These are phyloP conservation scores for Aspergillus mulundensis DNA, from an alignment of 495 filamentous ascomycete genomes.

Conservation along the genomic window DNA sequence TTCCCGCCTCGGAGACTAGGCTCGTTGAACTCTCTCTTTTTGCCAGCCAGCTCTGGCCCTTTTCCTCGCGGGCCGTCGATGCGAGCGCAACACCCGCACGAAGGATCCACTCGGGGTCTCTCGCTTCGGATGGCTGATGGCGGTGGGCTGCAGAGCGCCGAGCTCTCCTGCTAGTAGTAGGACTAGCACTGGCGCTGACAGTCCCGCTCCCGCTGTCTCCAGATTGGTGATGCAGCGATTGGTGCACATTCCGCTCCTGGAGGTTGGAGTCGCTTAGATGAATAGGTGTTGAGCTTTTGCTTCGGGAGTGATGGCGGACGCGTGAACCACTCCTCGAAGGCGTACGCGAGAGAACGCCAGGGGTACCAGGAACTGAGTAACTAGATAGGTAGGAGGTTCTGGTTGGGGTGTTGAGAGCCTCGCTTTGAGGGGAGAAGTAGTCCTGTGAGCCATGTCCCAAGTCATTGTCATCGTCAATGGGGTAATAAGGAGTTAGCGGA, in stretches of 20 bases:
- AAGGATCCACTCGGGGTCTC: slow-evolving; percentile 68
- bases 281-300: slow-evolving; percentile 35
- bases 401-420: slow-evolving; percentile 17
- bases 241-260: slow-evolving; percentile 20
- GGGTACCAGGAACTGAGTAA: slow-evolving; percentile 42
- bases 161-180: slow-evolving; percentile 2
- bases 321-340: slow-evolving; percentile 42
- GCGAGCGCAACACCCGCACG: slow-evolving; percentile 68
- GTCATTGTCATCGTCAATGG: slow-evolving; percentile 45
- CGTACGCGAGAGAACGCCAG: slow-evolving; percentile 42
- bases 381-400: slow-evolving; percentile 42
- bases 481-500: slow-evolving; percentile 62
- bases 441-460: slow-evolving; percentile 22
- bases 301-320: slow-evolving; percentile 33
- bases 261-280: slow-evolving; percentile 37
- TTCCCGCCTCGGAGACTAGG: slow-evolving; percentile 49
- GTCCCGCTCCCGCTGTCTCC: neutral
- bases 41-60: slow-evolving; percentile 74
- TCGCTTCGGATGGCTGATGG: neutral
- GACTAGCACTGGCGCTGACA: neutral
- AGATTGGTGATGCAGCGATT: slow-evolving; percentile 24
- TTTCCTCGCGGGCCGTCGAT: slow-evolving; percentile 67
- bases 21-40: slow-evolving; percentile 70
- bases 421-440: slow-evolving; percentile 30
- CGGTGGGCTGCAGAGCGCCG: slow-evolving; percentile 9